Conservation (phyloP, 2,329 filamentous ascomycete genomes). For the Trichoderma asperellum region DNA sequence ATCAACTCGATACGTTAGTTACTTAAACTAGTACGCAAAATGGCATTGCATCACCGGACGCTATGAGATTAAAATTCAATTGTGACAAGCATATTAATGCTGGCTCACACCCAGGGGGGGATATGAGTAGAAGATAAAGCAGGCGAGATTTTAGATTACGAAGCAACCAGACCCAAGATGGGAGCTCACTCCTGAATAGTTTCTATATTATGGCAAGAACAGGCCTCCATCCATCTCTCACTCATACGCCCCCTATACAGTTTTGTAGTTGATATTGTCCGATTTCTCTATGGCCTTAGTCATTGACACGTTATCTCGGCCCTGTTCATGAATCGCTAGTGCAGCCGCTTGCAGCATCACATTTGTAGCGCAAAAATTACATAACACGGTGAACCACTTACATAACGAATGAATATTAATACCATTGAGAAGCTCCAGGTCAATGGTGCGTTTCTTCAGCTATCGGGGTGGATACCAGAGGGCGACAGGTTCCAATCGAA, state of each 20-base stretch:
- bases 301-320: background rate
- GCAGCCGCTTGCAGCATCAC: conserved; percentile 3
- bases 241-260: background rate
- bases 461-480: background rate
- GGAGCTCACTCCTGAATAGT: background rate
- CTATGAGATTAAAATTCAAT: background rate
- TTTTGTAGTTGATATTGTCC: background rate
- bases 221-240: background rate
- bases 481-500: background rate
- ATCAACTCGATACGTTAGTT: background rate
- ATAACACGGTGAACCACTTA: background rate
- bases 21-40: background rate
- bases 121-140: background rate
- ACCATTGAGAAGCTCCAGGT: background rate
- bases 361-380: background rate
- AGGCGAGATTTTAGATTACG: background rate
- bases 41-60: background rate
- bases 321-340: background rate
- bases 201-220: background rate
- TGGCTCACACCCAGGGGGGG: background rate
- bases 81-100: background rate
- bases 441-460: background rate
- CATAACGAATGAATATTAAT: background rate
- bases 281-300: background rate
- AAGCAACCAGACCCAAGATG: background rate